A percentile compares a stretch with the other conserved stretches of the same genome.
Evolutionary conservation across 768 basidiomycete species (phyloP).

Genomic region (Macrolepiota fuliginosa): DNA sequence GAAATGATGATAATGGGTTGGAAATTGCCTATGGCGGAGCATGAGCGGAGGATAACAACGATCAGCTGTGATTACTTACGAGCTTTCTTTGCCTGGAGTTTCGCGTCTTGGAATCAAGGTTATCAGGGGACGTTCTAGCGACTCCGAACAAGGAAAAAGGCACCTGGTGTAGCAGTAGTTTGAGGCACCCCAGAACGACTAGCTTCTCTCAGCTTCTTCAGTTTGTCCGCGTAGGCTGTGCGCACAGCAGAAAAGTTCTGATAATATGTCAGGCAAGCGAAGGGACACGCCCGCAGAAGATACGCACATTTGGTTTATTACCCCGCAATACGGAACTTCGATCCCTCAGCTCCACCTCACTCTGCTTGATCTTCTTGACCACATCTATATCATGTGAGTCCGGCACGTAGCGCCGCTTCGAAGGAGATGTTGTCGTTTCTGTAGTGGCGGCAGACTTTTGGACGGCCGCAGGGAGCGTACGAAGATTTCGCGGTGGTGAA

Average conservation of each 20-base stretch:
- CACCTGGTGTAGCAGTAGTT: slow-evolving; percentile 41
- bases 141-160: slow-evolving; percentile 8
- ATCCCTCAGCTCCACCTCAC: slow-evolving; percentile 79
- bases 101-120: slow-evolving; percentile 37
- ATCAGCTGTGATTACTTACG: slow-evolving; percentile 39
- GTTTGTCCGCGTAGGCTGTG: slow-evolving; percentile 64
- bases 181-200: slow-evolving; percentile 47
- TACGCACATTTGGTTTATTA: slow-evolving; percentile 74
- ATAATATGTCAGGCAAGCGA: background rate
- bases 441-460: slow-evolving; percentile 25
- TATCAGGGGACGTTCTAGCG: background rate
- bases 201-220: slow-evolving; percentile 74
- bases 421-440: slow-evolving; percentile 40
- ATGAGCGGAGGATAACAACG: background rate
- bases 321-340: slow-evolving; percentile 83
- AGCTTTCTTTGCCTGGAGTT: slow-evolving; percentile 66
- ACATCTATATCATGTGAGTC: slow-evolving; percentile 77
- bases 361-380: slow-evolving; percentile 79
- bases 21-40: slow-evolving; percentile 46
- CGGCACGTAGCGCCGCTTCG: slow-evolving; percentile 77
- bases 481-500: slow-evolving; percentile 33
- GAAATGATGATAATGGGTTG: slow-evolving; percentile 98
- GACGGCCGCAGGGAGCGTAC: slow-evolving; percentile 26
- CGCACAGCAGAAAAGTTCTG: slow-evolving; percentile 82
- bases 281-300: background rate